Conservation (phyloP, 2,329 filamentous ascomycete species). For the Beauveria asiatica region DNA sequence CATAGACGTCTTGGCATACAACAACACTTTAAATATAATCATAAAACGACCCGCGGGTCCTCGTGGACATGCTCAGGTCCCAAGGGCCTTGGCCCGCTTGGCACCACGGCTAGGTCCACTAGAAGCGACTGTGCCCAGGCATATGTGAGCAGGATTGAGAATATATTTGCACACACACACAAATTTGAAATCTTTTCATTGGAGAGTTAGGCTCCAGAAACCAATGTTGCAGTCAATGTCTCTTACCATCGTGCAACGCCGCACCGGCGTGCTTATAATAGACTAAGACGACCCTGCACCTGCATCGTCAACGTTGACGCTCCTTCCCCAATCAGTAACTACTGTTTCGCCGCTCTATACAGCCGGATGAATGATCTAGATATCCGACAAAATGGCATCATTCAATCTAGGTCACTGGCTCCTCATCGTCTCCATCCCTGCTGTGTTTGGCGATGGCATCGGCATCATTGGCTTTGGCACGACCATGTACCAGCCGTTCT, state of each 20-base stretch:
- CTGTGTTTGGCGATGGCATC: slow-evolving; percentile 13
- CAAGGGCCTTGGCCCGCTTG: neutral
- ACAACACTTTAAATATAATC: neutral
- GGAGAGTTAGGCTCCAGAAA: neutral
- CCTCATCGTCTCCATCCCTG: neutral
- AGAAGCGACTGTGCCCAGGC: neutral
- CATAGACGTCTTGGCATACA: neutral
- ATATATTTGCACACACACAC: neutral
- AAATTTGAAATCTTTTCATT: neutral
- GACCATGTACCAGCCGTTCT: slow-evolving; percentile 26
- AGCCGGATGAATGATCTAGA: neutral
- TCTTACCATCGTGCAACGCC: neutral
- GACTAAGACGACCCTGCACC: neutral
- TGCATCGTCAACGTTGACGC: too few relatives aligned
- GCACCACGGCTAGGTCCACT: neutral
- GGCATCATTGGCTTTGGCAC: slow-evolving; percentile 29
- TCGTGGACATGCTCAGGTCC: neutral
- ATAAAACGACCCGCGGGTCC: neutral
- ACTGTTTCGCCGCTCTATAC: neutral
- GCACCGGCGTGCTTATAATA: neutral
- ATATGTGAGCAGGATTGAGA: slow-evolving; percentile 7
- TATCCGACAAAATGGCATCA: neutral
- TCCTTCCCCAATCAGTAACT: neutral
- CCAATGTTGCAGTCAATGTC: neutral
- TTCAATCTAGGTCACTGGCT: neutral